These are phyloP conservation scores for Rhizopogon sp. DNA, from an alignment of 768 basidiomycete species.

Conservation along the genomic window DNA sequence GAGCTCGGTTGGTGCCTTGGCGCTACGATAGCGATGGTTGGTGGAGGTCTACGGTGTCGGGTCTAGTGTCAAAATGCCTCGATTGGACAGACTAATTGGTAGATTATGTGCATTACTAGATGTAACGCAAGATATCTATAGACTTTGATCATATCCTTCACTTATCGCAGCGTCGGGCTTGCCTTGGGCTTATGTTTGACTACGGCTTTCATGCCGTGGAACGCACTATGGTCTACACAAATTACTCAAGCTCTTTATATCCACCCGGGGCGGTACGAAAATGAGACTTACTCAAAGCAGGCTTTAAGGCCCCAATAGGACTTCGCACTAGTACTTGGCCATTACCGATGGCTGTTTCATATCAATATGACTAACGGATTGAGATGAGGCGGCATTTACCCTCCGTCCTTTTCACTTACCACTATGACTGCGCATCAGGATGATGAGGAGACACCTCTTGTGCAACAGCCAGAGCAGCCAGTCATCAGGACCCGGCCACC, in stretches of 20 bases:
- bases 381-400: neutral
- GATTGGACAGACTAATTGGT: neutral
- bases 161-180: no score
- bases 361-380: no score
- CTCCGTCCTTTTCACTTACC: neutral
- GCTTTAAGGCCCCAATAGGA: no score
- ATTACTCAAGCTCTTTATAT: no score
- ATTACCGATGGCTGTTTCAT: no score
- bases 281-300: no score
- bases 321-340: no score
- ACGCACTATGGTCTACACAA: no score
- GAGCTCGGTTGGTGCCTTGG: slow-evolving; percentile 95
- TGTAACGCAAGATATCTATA: no score
- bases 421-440: slow-evolving; percentile 3
- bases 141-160: neutral
- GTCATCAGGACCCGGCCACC: slow-evolving; percentile 36
- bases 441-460: slow-evolving; percentile 62
- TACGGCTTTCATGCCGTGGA: no score
- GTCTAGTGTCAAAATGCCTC: slow-evolving; percentile 13
- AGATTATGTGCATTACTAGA: neutral
- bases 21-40: slow-evolving; percentile 74
- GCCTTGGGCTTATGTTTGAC: no score
- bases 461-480: slow-evolving; percentile 21
- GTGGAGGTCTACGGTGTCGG: slow-evolving; percentile 52
- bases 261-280: no score